Conservation (phyloP, 2,329 filamentous ascomycete genomes). For the Aspergillus sojae region DNA sequence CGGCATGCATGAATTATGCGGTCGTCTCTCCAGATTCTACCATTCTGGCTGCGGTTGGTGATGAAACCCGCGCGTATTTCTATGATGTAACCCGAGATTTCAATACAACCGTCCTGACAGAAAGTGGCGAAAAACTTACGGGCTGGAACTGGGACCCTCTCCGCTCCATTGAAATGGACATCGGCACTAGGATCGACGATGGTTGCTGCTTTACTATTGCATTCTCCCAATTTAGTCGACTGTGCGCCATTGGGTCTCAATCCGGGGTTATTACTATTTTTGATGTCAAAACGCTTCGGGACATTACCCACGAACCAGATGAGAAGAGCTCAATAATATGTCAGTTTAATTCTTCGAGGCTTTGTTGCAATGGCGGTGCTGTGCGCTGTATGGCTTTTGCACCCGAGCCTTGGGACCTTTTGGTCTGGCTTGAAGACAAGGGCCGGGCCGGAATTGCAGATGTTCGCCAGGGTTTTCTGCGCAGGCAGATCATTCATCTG, state of each 20-base stretch:
- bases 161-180: slow-evolving; percentile 43
- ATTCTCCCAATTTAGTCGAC: slow-evolving; percentile 52
- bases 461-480: slow-evolving; percentile 48
- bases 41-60: slow-evolving; percentile 79
- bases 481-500: slow-evolving; percentile 47
- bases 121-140: slow-evolving; percentile 37
- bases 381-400: slow-evolving; percentile 91
- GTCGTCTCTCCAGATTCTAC: slow-evolving; percentile 88
- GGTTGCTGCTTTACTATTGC: slow-evolving; percentile 52
- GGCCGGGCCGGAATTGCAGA: slow-evolving; percentile 52
- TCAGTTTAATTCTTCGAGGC: slow-evolving; percentile 75
- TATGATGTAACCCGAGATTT: slow-evolving; percentile 57
- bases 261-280: slow-evolving; percentile 52
- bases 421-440: slow-evolving; percentile 92
- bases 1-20: slow-evolving; percentile 88
- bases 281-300: slow-evolving; percentile 39
- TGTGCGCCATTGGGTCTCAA: slow-evolving; percentile 55
- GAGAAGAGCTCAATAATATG: slow-evolving; percentile 61
- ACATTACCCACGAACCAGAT: slow-evolving; percentile 21
- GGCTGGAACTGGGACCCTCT: slow-evolving; percentile 47
- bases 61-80: slow-evolving; percentile 84
- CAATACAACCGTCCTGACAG: slow-evolving; percentile 28
- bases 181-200: slow-evolving; percentile 43
- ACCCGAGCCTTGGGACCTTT: slow-evolving; percentile 82
- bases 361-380: slow-evolving; percentile 71